Evolutionary conservation across 345 rosid genomes (phyloP).

Genomic region (Microthlaspi erraticum): DNA sequence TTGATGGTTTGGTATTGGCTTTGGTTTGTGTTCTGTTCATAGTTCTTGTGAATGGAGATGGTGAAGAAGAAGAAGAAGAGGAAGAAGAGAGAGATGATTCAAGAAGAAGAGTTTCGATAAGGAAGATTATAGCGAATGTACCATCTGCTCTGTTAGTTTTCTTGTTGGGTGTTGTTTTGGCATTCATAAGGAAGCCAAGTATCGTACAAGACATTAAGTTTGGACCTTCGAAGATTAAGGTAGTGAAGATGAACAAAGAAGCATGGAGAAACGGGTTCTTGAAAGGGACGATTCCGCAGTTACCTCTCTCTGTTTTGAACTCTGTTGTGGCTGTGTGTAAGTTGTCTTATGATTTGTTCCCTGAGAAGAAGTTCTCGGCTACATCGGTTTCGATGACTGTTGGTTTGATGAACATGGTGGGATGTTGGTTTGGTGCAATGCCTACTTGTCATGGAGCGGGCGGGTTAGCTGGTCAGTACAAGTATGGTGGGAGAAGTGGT

Average conservation of each 20-base stretch:
- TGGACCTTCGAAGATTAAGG: constrained; percentile 63
- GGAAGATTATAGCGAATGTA: constrained; percentile 47
- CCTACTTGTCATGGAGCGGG: constrained; percentile 95
- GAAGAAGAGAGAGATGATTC: constrained; percentile 25
- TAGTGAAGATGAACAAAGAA: constrained; percentile 54
- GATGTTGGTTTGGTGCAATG: constrained; percentile 94
- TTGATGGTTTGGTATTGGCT: constrained; percentile 81
- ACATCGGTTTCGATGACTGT: constrained; percentile 71
- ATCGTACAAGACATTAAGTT: constrained; percentile 53
- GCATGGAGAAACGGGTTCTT: constrained; percentile 82
- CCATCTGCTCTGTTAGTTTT: constrained; percentile 85
- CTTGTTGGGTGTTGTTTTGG: constrained; percentile 65
- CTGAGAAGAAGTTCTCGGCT: constrained; percentile 67
- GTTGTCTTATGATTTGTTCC: constrained; percentile 77
- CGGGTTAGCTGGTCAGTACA: constrained; percentile 87
- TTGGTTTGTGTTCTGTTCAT: constrained; percentile 66
- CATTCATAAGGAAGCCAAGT: constrained; percentile 62
- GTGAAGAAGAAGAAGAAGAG: constrained; percentile 49
- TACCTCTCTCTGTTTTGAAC: constrained; percentile 78
- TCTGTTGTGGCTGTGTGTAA: constrained; percentile 90
- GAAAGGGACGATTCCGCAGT: constrained; percentile 82
- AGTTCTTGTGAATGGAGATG: constrained; percentile 64
- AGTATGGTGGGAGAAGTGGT: constrained; percentile 90
- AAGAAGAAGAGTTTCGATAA: constrained; percentile 45
- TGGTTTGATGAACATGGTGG: constrained; percentile 80